A percentile compares a stretch with the other conserved stretches of the same genome.
Conservation (phyloP, 441 rosid genomes). For the Pelargonium fulgidum region DNA sequence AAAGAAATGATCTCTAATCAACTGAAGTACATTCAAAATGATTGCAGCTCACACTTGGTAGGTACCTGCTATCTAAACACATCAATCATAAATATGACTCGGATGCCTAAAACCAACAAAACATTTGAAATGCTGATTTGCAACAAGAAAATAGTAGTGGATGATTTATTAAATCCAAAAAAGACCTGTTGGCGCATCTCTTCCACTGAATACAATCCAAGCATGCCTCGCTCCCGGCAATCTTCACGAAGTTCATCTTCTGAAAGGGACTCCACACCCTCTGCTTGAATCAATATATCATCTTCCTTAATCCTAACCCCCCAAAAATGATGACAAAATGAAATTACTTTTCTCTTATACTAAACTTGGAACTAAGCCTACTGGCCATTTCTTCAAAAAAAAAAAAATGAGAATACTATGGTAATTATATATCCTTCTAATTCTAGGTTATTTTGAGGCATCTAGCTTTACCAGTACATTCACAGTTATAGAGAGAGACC, state of each 20-base stretch:
- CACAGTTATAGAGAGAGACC: too few relatives aligned
- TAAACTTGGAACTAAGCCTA: neutral
- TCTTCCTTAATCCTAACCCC: conserved; percentile 16
- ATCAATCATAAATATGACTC: neutral
- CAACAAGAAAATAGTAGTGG: conserved; percentile 10
- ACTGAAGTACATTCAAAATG: neutral
- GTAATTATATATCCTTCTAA: too few relatives aligned
- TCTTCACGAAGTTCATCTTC: conserved; percentile 25
- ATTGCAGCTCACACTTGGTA: neutral
- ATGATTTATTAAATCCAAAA: conserved; percentile 3
- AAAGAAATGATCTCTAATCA: neutral
- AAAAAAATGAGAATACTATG: neutral
- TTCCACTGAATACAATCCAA: conserved; percentile 18
- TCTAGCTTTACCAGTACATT: too few relatives aligned
- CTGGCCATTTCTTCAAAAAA: neutral
- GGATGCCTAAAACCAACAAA: neutral
- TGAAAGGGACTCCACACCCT: conserved; percentile 21
- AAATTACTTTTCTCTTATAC: conserved; percentile 7
- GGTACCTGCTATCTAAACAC: neutral
- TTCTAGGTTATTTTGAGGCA: too few relatives aligned
- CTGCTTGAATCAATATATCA: conserved; percentile 21
- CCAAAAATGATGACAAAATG: neutral
- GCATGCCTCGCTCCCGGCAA: conserved; percentile 26
- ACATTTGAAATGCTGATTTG: neutral
- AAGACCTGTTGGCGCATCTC: conserved; percentile 23